Conservation (phyloP, 108 stramenopile species). For the Cyclotella choctawhatcheeana region DNA sequence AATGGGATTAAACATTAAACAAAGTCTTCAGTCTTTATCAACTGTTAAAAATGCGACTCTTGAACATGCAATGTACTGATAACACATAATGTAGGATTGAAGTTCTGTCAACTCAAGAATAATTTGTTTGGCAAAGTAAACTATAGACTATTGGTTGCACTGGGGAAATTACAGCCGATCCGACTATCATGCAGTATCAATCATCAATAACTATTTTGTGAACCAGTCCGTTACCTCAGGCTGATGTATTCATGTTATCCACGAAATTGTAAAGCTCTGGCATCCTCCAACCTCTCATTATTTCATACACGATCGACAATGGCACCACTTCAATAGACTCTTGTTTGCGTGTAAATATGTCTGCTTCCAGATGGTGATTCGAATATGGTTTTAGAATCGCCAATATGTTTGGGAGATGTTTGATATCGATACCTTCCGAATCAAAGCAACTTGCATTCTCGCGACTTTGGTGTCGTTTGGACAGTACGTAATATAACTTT, state of each 20-base stretch:
- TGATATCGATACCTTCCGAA: neutral
- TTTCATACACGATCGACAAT: neutral
- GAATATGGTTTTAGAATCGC: neutral
- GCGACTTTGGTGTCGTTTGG: neutral
- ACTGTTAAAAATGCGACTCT: no score
- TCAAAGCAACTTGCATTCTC: neutral
- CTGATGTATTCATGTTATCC: no score
- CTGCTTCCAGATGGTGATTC: neutral
- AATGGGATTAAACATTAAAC: constrained; percentile 64
- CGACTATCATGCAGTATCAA: no score
- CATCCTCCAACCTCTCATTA: neutral
- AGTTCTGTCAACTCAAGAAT: no score
- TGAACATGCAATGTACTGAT: no score
- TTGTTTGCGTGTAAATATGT: neutral
- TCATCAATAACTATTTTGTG: no score
- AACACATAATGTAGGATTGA: no score
- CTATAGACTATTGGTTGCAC: no score
- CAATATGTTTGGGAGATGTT: neutral
- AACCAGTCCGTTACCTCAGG: no score
- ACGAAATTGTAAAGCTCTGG: neutral
- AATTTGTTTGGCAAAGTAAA: no score
- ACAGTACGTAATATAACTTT: neutral
- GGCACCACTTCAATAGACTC: neutral
- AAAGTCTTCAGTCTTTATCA: no score
- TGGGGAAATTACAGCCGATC: no score